Evolutionary conservation across 176 grass and related monocot genomes (phyloP).

Genomic region (Carex myosuroides): DNA sequence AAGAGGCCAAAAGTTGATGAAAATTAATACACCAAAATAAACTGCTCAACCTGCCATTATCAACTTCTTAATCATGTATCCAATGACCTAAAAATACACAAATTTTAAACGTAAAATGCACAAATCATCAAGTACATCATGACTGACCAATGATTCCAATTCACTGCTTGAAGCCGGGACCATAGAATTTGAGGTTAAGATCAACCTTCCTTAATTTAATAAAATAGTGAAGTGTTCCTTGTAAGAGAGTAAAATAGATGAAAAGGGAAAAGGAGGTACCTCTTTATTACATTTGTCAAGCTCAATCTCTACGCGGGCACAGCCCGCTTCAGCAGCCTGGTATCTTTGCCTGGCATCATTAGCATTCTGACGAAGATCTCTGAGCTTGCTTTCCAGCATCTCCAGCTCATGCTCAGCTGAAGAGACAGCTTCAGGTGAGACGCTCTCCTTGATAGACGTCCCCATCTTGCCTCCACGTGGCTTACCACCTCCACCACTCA

Average conservation of each 20-base stretch:
- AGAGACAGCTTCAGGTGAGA: conserved; percentile 53
- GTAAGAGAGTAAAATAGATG: neutral
- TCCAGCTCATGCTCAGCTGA: conserved; percentile 62
- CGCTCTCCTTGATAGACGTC: conserved; percentile 56
- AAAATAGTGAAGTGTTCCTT: neutral
- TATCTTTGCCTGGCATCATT: conserved; percentile 50
- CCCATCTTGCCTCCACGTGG: conserved; percentile 74
- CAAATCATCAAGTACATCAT: neutral
- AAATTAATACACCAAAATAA: neutral
- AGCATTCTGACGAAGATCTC: conserved; percentile 42
- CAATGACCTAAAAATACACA: neutral
- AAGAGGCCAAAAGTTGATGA: neutral
- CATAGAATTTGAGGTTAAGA: neutral
- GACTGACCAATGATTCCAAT: neutral
- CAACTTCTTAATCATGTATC: neutral
- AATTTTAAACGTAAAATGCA: neutral
- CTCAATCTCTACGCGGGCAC: conserved; percentile 63
- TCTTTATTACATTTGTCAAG: conserved; percentile 72
- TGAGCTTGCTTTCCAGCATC: conserved; percentile 55
- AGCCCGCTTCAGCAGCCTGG: conserved; percentile 49
- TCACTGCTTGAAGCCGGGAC: neutral
- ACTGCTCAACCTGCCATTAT: neutral
- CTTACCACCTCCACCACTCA: conserved; percentile 83
- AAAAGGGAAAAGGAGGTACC: conserved; percentile 29
- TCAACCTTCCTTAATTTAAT: neutral